phyloP scores from a whole-genome alignment of 345 rosid species.

The Dipteronia sinensis region DNA sequence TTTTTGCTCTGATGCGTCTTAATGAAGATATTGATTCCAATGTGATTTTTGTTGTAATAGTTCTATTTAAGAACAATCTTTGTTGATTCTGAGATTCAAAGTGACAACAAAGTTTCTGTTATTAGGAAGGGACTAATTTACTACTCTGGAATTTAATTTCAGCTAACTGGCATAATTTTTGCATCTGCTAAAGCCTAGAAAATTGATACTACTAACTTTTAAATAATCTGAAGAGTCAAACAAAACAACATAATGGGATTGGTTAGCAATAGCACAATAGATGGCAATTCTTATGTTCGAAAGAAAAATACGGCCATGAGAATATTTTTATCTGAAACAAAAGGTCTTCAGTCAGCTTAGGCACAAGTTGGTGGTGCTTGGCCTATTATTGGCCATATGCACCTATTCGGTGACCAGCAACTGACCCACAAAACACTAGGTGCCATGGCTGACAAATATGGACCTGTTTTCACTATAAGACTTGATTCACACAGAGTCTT shows the following conservation, averaged over 20 bases:
- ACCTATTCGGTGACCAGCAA: slow-evolving; percentile 27
- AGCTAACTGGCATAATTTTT: neutral
- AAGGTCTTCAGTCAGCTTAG: too few species aligned
- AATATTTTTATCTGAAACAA: too few species aligned
- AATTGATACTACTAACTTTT: too few species aligned
- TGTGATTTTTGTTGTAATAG: neutral
- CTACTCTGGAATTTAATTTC: neutral
- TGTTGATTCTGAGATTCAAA: neutral
- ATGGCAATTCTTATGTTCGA: too few species aligned
- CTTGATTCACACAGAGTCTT: slow-evolving; percentile 32
- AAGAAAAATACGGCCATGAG: too few species aligned
- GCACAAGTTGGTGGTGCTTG: slow-evolving; percentile 30
- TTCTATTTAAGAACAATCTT: neutral
- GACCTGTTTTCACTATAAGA: slow-evolving; percentile 32
- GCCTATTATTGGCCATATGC: slow-evolving; percentile 47
- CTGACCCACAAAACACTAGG: slow-evolving; percentile 26
- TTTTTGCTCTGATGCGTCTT: neutral
- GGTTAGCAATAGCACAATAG: too few species aligned
- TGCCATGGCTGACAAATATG: slow-evolving; percentile 38
- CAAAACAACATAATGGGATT: too few species aligned
- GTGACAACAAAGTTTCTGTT: neutral
- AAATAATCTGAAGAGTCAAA: too few species aligned
- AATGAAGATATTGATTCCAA: too few species aligned
- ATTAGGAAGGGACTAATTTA: neutral
- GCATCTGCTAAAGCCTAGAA: too few species aligned